Evolutionary conservation across 768 basidiomycete genomes (phyloP).

Genomic region (Calocybe cyanea): DNA sequence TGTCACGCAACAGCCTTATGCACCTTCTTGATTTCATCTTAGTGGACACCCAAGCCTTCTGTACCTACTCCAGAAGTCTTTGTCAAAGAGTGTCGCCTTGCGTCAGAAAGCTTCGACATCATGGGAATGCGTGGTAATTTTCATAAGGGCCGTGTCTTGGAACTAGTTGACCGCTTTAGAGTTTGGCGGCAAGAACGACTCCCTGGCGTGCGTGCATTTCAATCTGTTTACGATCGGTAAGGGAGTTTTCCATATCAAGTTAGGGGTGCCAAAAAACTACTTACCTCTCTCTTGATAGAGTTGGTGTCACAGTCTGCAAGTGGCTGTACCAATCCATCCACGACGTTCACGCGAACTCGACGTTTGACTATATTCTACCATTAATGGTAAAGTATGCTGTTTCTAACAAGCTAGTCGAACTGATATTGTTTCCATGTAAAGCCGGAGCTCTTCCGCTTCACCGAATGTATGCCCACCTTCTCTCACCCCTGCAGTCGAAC

Average conservation of each 20-base stretch:
- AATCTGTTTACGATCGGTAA: conserved; percentile 81
- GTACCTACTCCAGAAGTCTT: conserved; percentile 58
- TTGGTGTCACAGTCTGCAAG: conserved; percentile 65
- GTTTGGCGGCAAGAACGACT: conserved; percentile 67
- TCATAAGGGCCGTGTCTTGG: conserved; percentile 53
- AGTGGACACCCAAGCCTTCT: conserved; percentile 68
- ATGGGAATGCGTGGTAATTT: conserved; percentile 69
- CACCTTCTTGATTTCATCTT: conserved; percentile 7
- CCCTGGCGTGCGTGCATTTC: conserved; percentile 74
- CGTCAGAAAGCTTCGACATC: conserved; percentile 60
- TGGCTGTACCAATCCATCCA: conserved; percentile 76
- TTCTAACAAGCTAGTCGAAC: background rate
- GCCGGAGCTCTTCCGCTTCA: conserved; percentile 75
- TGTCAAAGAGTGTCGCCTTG: conserved; percentile 59
- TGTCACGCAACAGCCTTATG: background rate
- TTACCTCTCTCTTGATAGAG: conserved; percentile 30
- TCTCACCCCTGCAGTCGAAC: conserved; percentile 28
- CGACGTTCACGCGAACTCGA: conserved; percentile 70
- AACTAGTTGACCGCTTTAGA: conserved; percentile 61
- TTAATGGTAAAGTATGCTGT: conserved; percentile 73
- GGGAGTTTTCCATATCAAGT: conserved; percentile 13
- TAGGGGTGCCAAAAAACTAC: conserved; percentile 5
- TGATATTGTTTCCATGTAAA: conserved; percentile 20
- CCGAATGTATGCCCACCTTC: conserved; percentile 46
- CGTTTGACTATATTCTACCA: conserved; percentile 80